Evolutionary conservation across 352 stramenopile species (phyloP).

Genomic region (Elongisporangium undulatum): DNA sequence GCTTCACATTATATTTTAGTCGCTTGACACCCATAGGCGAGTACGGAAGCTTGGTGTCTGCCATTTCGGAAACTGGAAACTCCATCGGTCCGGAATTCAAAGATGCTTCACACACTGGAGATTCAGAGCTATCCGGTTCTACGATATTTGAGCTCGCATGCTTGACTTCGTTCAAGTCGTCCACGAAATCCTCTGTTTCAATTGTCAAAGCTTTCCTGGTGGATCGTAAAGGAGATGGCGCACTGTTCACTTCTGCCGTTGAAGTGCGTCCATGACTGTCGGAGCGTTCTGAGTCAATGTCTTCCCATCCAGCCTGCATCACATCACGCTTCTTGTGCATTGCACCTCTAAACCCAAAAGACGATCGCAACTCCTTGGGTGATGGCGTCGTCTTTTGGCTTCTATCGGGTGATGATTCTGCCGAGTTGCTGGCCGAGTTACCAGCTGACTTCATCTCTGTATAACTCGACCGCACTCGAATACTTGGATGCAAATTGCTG

Average conservation of each 20-base stretch:
- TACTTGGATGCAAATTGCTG: background rate
- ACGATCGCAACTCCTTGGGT: background rate
- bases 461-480: background rate
- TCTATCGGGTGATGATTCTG: background rate
- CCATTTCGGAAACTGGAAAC: background rate
- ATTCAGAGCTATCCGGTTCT: background rate
- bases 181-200: background rate
- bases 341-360: background rate
- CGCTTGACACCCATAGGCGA: background rate
- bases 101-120: background rate
- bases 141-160: background rate
- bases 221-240: background rate
- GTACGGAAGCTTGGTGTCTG: background rate
- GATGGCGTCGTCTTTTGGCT: background rate
- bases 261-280: background rate
- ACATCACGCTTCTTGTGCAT: background rate
- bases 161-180: background rate
- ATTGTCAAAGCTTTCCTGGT: background rate
- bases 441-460: background rate
- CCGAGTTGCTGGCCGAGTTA: background rate
- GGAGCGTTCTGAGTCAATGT: background rate
- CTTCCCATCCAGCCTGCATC: background rate
- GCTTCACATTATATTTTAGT: constrained; percentile 13
- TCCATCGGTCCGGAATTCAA: background rate
- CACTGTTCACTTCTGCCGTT: background rate